Evolutionary conservation across 2,329 filamentous ascomycete genomes (phyloP), one percentile per base, ranked within the genome.

Genomic region (Shiraia sp.): DNA sequence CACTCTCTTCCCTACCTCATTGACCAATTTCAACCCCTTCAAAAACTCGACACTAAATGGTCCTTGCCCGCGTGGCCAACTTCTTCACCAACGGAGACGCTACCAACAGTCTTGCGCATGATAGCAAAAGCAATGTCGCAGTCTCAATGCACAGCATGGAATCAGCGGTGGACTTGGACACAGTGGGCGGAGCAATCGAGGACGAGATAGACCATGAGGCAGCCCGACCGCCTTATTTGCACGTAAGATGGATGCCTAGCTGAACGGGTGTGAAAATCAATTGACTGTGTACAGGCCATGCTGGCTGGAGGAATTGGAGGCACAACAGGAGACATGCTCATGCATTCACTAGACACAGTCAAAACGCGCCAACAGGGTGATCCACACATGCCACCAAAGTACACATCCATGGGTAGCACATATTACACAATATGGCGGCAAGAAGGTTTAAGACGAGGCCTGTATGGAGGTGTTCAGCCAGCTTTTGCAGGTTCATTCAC

Each of bases 341-440:
- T 99, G 93, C 93, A 99, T 75, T 97, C 92, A 32, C 81, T 99
- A 63, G 93, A 99, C 71, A 99, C 93, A 1, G 93, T 99, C 61
- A 99, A 99, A 75, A 99, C 93, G 32, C 83, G 93, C 57, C 95
- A 99, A 70, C 93, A 99, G 72, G 93, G 92, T 62, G 93, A 97
- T 64, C 91, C 92, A 31, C 87, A 93, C 66, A 81, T 96, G 47
- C 93, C 93, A 15, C 87, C 93, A 1, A 95, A 88, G 72, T 99
- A 99, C 73, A 86, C 87, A 9, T 92, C 90, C 12, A 84, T 97
- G 70, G 88, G 87, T 27, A 88, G 87, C 44, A 93, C 92, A 3
- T 99, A 97, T 73, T 82, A 87, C 65, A 97, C 87, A 28, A 99
- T 99, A 64, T 87, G 88, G 72, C 83, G 90, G 41, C 91, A 99